Conservation (phyloP, 768 basidiomycete genomes). For the Gymnopilus dilepis region DNA sequence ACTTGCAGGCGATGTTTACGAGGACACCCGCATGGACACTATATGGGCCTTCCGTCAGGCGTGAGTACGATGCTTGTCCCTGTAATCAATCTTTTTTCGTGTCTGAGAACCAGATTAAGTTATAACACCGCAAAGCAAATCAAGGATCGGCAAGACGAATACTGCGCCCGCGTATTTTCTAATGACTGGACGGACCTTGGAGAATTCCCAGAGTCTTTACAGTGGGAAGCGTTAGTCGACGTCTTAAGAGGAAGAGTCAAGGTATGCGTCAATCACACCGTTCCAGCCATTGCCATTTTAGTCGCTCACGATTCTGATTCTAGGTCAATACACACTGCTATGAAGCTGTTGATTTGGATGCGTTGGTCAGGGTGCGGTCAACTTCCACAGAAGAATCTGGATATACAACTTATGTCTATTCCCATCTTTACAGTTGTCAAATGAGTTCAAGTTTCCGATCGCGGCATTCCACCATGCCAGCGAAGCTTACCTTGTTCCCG, state of each 20-base stretch:
- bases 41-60: conserved; percentile 71
- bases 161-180: conserved; percentile 54
- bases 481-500: conserved; percentile 84
- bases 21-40: conserved; percentile 68
- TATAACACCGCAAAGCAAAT: conserved; percentile 71
- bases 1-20: conserved; percentile 41
- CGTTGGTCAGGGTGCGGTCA: conserved; percentile 63
- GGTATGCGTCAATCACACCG: no score
- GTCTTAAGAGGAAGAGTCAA: conserved; percentile 81
- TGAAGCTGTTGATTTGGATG: conserved; percentile 72
- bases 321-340: conserved; percentile 64
- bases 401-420: conserved; percentile 26
- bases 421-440: conserved; percentile 72
- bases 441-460: conserved; percentile 84
- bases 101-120: conserved; percentile 33
- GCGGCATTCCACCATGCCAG: conserved; percentile 82
- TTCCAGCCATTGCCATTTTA: background rate
- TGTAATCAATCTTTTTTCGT: background rate
- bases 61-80: conserved; percentile 37
- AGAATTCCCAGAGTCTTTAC: conserved; percentile 70
- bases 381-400: background rate
- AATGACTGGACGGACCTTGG: conserved; percentile 55
- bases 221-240: conserved; percentile 83
- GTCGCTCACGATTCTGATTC: background rate
- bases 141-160: conserved; percentile 70